Conservation (phyloP, 768 basidiomycete species). For the Tricholoma terreum region DNA sequence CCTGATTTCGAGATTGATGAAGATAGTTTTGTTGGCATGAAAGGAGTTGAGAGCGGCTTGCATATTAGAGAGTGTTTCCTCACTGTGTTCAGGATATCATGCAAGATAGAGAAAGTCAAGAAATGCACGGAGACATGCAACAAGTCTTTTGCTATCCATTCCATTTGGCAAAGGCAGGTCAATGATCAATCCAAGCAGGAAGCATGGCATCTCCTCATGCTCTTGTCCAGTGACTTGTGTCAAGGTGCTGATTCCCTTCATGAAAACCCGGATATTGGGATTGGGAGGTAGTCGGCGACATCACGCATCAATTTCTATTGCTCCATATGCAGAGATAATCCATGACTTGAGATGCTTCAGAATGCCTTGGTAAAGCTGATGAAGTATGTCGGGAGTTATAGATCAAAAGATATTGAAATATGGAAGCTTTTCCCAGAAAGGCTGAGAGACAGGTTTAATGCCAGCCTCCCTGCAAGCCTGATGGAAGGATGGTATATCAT, state of each 20-base stretch:
- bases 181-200: slow-evolving; percentile 29
- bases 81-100: slow-evolving; percentile 28
- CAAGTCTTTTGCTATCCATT: slow-evolving; percentile 7
- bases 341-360: slow-evolving; percentile 30
- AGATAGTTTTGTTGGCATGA: background rate
- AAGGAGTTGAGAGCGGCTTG: background rate
- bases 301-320: slow-evolving; percentile 34
- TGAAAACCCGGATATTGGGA: slow-evolving; percentile 30
- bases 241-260: slow-evolving; percentile 32
- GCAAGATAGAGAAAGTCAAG: slow-evolving; percentile 39
- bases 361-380: slow-evolving; percentile 31
- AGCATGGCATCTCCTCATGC: slow-evolving; percentile 27
- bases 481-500: slow-evolving; percentile 10
- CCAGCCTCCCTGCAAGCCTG: slow-evolving; percentile 13
- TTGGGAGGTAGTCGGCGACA: slow-evolving; percentile 30
- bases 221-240: slow-evolving; percentile 30
- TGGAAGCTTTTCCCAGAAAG: slow-evolving; percentile 16
- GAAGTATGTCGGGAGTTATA: slow-evolving; percentile 13
- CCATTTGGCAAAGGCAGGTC: slow-evolving; percentile 16
- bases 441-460: slow-evolving; percentile 22
- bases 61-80: slow-evolving; percentile 22
- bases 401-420: no score
- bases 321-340: slow-evolving; percentile 20
- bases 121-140: slow-evolving; percentile 25
- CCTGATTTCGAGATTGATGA: background rate